Base-by-base conservation (phyloP, 78 protist species). In the Dictyostelium discoideum region DNA sequence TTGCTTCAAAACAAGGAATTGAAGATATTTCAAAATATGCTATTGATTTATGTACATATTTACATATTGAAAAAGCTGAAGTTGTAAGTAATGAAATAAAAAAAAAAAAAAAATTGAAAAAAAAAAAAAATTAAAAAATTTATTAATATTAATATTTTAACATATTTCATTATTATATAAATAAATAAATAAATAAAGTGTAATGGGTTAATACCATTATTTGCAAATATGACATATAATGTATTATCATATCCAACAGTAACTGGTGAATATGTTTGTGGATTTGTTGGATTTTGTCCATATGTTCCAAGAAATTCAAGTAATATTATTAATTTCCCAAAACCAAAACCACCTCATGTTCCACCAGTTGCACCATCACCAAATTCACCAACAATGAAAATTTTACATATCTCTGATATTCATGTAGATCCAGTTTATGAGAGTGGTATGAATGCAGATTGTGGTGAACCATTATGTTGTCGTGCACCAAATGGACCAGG, bases 281-380 rank as follows among this genome's bases (percentile, higher is more conserved):
- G 95, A 67, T 90, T 82, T 82, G 87, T 82, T 50, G 95, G 95
- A 29, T 46, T 82, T 83, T 90, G 95, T 90, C 95, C 95, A 48
- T 90, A 67, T 14, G 73, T 14, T 11, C 95, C 95, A 46, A 67
- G 39, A 11, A 90, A 90, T 50, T 20, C 73, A 24, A 77, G 26
- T 42, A 86, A 86, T 39, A 22, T 63, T 4, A 20, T 90, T 18
- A 46, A 37, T 8, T 90, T 90, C 32, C 95, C 95, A 72, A 90
- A 82, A 50, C 95, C 95, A 50, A 90, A 90, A 54, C 95, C 95
- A 73, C 95, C 95, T 14, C 95, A 90, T 90, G 88, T 90, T 18
- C 42, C 67, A 20, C 88, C 88, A 5, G 77, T 82, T 1, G 57
- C 88, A 14, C 95, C 95, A 7, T 1, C 67, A 32, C 0, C 54